These are phyloP conservation scores for Lentinus tigrinus DNA, from an alignment of 768 basidiomycete species.

Conservation along the genomic window DNA sequence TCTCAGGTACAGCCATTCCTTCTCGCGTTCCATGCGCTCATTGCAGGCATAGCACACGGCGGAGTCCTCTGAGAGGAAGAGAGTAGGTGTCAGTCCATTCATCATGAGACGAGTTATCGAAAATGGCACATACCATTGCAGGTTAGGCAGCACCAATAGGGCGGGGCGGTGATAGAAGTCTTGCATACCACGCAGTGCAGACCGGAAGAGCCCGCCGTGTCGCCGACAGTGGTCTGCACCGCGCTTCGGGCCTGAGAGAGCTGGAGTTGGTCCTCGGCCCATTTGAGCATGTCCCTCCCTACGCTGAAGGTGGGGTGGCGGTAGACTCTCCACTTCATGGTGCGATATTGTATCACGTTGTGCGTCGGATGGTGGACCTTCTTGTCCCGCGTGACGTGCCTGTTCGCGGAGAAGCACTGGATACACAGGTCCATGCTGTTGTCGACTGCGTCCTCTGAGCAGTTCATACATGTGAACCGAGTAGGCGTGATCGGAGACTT, in stretches of 20 bases:
- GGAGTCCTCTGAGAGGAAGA: background rate
- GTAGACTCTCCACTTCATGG: background rate
- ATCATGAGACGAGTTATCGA: background rate
- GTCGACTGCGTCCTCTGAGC: background rate
- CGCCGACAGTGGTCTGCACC: background rate
- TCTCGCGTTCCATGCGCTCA: background rate
- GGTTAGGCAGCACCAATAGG: background rate
- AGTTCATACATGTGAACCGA: background rate
- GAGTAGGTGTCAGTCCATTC: background rate
- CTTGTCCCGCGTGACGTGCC: background rate
- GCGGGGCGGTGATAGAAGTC: background rate
- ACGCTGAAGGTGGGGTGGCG: background rate
- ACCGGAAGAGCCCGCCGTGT: background rate
- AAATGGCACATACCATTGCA: background rate
- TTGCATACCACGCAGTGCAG: background rate
- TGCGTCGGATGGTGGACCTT: background rate
- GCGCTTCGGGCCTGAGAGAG: background rate
- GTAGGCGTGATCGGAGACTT: background rate
- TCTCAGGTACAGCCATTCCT: background rate
- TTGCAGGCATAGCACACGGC: background rate
- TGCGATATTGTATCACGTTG: background rate
- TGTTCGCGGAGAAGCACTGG: background rate
- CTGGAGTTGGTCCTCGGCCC: background rate
- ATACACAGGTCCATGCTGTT: background rate
- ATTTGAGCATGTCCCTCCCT: background rate